phyloP scores from a whole-genome alignment of 148 eudicot genomes.

The Cornus florida region DNA sequence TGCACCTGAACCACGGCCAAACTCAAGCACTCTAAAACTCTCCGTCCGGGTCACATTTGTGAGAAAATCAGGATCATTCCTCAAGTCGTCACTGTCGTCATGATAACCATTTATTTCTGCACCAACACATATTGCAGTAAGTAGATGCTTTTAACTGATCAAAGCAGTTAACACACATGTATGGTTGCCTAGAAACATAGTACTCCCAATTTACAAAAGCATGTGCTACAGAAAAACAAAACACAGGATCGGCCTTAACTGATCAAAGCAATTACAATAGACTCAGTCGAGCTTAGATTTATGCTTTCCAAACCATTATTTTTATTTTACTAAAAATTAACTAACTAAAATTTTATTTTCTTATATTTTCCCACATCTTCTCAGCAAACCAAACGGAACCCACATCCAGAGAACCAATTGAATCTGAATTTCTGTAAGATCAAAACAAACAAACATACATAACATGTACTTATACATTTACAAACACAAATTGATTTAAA shows the following conservation, averaged over 20 bases:
- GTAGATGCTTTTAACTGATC: not conserved
- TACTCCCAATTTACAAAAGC: not conserved
- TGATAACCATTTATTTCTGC: slow-evolving; percentile 47
- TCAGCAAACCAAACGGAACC: not conserved
- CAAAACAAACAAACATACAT: not conserved
- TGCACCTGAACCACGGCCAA: slow-evolving; percentile 73
- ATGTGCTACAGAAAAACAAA: too few species aligned
- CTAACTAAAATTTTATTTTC: not conserved
- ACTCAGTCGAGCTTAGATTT: not conserved
- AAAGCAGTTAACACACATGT: not conserved
- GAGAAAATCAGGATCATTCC: slow-evolving; percentile 76
- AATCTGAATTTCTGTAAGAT: not conserved
- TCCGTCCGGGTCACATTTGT: slow-evolving; percentile 71
- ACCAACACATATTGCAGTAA: slow-evolving; percentile 26
- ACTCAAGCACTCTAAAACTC: slow-evolving; percentile 47
- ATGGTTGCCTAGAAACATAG: not conserved
- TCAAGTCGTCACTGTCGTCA: slow-evolving; percentile 55
- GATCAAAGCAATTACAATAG: not conserved
- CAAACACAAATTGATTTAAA: not conserved
- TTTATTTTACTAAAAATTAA: not conserved
- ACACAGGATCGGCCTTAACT: not conserved
- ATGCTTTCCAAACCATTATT: not conserved
- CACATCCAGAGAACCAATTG: not conserved
- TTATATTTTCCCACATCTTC: not conserved
- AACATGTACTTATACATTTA: not conserved